These are phyloP conservation scores for Nelumbo lutea DNA, from an alignment of 164 flowering plant genomes.

Conservation along the genomic window DNA sequence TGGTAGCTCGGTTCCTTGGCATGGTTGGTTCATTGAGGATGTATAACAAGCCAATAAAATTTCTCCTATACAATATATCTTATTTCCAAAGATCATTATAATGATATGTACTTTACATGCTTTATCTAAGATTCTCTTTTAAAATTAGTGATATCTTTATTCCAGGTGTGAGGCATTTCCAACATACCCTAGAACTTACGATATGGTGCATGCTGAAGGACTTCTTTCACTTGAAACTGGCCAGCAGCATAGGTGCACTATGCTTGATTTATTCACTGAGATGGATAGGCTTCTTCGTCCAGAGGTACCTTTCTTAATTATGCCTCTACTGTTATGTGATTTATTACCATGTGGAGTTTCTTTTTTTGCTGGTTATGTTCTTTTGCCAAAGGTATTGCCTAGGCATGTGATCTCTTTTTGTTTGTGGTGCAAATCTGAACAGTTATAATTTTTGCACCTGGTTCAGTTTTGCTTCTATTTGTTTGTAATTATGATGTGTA, in stretches of 20 bases:
- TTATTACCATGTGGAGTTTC: neutral
- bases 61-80: neutral
- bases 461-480: no score
- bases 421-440: no score
- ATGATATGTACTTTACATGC: neutral
- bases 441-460: no score
- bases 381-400: no score
- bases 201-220: slow-evolving; percentile 86
- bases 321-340: neutral
- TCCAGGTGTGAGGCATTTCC: slow-evolving; percentile 98
- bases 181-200: slow-evolving; percentile 96
- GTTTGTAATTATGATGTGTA: no score
- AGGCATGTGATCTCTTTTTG: no score
- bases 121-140: neutral
- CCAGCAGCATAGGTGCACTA: slow-evolving; percentile 58
- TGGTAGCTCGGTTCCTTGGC: neutral
- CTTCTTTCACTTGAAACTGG: slow-evolving; percentile 64
- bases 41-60: neutral
- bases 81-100: neutral
- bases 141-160: slow-evolving; percentile 4
- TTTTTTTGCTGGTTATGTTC: no score
- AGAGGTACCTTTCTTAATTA: slow-evolving; percentile 54
- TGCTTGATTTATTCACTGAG: slow-evolving; percentile 75
- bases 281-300: slow-evolving; percentile 95
- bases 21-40: neutral